A percentile compares a stretch with the other conserved stretches of the same genome.
phyloP scores from a whole-genome alignment of 768 basidiomycete genomes.

The Harrya chromipes region DNA sequence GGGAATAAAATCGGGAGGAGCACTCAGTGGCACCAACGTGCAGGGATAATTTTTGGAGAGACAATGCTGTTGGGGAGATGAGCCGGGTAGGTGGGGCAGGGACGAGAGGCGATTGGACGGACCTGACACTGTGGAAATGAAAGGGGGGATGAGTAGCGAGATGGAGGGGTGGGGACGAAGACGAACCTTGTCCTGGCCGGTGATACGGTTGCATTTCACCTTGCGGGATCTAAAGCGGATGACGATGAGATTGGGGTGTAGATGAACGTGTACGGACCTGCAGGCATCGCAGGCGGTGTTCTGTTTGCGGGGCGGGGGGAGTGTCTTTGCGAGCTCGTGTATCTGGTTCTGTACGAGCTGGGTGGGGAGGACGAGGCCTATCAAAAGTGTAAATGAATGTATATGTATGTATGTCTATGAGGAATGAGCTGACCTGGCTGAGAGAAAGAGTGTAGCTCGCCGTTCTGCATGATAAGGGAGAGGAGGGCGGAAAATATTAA shows the following conservation, averaged over 20 bases:
- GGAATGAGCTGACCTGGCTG: slow-evolving; percentile 24
- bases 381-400: slow-evolving; percentile 1
- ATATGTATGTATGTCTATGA: neutral
- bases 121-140: slow-evolving; percentile 61
- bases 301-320: slow-evolving; percentile 86
- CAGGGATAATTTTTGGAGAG: slow-evolving; percentile 85
- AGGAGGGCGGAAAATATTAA: slow-evolving; percentile 25
- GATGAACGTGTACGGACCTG: slow-evolving; percentile 45
- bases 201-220: slow-evolving; percentile 83
- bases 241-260: neutral
- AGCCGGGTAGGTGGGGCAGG: neutral
- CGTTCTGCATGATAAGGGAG: slow-evolving; percentile 32
- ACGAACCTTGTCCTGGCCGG: slow-evolving; percentile 77
- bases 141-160: slow-evolving; percentile 11
- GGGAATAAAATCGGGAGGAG: slow-evolving; percentile 15
- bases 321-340: slow-evolving; percentile 74
- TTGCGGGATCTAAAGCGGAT: slow-evolving; percentile 61
- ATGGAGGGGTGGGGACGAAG: slow-evolving; percentile 10
- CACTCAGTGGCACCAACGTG: slow-evolving; percentile 63
- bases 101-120: slow-evolving; percentile 21
- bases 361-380: slow-evolving; percentile 63
- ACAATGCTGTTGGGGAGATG: slow-evolving; percentile 60
- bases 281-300: slow-evolving; percentile 94
- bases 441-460: slow-evolving; percentile 32
- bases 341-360: slow-evolving; percentile 77